phyloP scores from a whole-genome alignment of 1,139 yeast genomes.

The Lodderomyces jiufengensis region DNA sequence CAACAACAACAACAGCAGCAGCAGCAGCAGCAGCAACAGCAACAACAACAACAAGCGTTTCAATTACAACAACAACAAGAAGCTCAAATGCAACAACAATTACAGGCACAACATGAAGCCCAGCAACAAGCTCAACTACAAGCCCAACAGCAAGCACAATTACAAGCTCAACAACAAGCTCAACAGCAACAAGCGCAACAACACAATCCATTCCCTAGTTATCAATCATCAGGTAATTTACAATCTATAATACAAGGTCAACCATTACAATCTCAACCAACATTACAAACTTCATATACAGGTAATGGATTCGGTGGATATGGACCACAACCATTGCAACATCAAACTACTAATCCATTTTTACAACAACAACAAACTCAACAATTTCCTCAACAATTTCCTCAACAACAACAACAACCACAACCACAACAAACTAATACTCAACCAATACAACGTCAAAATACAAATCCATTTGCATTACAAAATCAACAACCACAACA shows the following conservation, averaged over 20 bases:
- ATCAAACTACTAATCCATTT: constrained; percentile 28
- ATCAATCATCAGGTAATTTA: constrained; percentile 9
- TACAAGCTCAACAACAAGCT: constrained; percentile 10
- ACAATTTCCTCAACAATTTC: constrained; percentile 6
- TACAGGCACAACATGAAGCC: constrained; percentile 14
- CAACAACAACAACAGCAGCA: constrained; percentile 12
- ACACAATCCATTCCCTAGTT: constrained; percentile 9
- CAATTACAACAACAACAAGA: constrained; percentile 10
- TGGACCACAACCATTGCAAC: constrained; percentile 26
- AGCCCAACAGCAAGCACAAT: constrained; percentile 14
- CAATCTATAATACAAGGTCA: constrained; percentile 16
- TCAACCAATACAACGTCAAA: constrained; percentile 38
- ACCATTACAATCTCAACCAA: constrained; percentile 11
- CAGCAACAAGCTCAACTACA: constrained; percentile 9
- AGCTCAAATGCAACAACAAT: constrained; percentile 10
- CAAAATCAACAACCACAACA: constrained; percentile 13
- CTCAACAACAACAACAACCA: constrained; percentile 5
- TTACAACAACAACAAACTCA: constrained; percentile 15
- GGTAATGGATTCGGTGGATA: constrained; percentile 62
- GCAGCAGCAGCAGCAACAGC: constrained; percentile 9
- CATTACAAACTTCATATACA: constrained; percentile 32
- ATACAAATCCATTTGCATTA: constrained; percentile 17
- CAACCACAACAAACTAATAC: constrained; percentile 18
- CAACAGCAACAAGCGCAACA: constrained; percentile 10
- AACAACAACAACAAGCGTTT: constrained; percentile 4